A percentile compares a stretch with the other conserved stretches of the same genome.
phyloP scores from a whole-genome alignment of 1,284 basidiomycete genomes.

The Sanguinoderma infundibulare region DNA sequence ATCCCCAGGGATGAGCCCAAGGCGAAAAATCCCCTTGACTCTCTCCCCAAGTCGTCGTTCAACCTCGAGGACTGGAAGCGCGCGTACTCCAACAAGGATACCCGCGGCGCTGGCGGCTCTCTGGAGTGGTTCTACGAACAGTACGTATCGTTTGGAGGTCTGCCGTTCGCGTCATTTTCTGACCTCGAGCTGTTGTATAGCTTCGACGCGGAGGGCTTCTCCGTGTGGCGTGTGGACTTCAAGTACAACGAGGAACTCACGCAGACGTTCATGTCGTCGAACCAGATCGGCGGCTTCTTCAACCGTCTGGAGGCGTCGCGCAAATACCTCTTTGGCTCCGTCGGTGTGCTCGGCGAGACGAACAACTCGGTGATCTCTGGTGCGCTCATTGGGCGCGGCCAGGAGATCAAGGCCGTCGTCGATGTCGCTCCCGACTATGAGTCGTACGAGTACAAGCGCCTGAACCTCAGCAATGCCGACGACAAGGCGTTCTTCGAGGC shows the following conservation, averaged over 20 bases:
- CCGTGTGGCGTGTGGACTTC: constrained; percentile 92
- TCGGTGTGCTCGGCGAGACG: constrained; percentile 86
- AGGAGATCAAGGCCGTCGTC: constrained; percentile 71
- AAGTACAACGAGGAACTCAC: constrained; percentile 98
- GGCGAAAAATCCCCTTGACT: constrained; percentile 93
- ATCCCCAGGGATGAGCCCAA: constrained; percentile 70
- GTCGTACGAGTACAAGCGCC: constrained; percentile 81
- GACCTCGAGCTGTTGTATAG: constrained; percentile 49
- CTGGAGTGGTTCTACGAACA: constrained; percentile 92
- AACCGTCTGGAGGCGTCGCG: constrained; percentile 94
- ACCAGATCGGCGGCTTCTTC: constrained; percentile 94
- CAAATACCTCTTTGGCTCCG: constrained; percentile 94
- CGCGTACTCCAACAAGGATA: constrained; percentile 97
- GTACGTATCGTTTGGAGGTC: constrained; percentile 45
- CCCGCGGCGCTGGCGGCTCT: constrained; percentile 74
- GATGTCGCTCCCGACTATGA: constrained; percentile 93
- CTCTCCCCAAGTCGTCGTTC: constrained; percentile 89
- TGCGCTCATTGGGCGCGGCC: constrained; percentile 83
- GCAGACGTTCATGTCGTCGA: constrained; percentile 90
- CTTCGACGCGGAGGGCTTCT: constrained; percentile 92
- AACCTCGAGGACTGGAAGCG: constrained; percentile 99
- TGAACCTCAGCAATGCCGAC: constrained; percentile 68
- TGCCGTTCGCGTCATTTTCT: neutral
- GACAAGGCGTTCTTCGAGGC: constrained; percentile 92
- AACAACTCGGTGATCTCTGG: constrained; percentile 84